Percentiles rank a stretch among this genome's conserved stretches.
Evolutionary conservation across 768 basidiomycete species (phyloP).

Genomic region (Russula emetica): DNA sequence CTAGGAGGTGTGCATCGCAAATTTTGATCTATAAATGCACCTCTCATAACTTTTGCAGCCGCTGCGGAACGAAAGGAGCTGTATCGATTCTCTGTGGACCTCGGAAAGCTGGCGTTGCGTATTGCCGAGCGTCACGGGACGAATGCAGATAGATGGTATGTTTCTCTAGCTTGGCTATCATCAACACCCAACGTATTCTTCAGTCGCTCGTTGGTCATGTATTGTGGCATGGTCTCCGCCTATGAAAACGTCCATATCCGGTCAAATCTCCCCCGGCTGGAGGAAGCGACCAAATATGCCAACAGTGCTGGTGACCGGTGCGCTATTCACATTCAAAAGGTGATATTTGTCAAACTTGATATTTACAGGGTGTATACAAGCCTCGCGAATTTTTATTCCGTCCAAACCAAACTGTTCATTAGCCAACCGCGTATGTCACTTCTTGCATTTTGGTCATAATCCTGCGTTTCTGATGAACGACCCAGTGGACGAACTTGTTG

Average conservation of each 20-base stretch:
- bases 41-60: conserved; percentile 34
- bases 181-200: conserved; percentile 16
- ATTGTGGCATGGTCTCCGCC: conserved; percentile 58
- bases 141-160: conserved; percentile 63
- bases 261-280: conserved; percentile 54
- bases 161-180: conserved; percentile 1
- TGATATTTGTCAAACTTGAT: not conserved
- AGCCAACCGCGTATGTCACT: conserved; percentile 54
- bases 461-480: conserved; percentile 5
- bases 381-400: conserved; percentile 53
- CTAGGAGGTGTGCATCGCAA: conserved; percentile 46
- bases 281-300: conserved; percentile 61
- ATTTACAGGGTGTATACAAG: conserved; percentile 53
- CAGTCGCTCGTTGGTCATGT: conserved; percentile 60
- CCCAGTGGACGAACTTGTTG: conserved; percentile 54
- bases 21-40: not conserved
- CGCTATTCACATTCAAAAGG: conserved; percentile 10
- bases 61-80: conserved; percentile 59
- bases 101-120: conserved; percentile 60
- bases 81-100: conserved; percentile 63
- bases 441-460: not conserved
- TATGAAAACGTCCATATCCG: conserved; percentile 65
- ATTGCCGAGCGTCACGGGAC: conserved; percentile 65
- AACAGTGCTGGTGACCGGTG: conserved; percentile 66
- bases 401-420: conserved; percentile 52